These are phyloP conservation scores for Paramecium bursaria DNA, from an alignment of 73 alveolate genomes.

Conservation along the genomic window DNA sequence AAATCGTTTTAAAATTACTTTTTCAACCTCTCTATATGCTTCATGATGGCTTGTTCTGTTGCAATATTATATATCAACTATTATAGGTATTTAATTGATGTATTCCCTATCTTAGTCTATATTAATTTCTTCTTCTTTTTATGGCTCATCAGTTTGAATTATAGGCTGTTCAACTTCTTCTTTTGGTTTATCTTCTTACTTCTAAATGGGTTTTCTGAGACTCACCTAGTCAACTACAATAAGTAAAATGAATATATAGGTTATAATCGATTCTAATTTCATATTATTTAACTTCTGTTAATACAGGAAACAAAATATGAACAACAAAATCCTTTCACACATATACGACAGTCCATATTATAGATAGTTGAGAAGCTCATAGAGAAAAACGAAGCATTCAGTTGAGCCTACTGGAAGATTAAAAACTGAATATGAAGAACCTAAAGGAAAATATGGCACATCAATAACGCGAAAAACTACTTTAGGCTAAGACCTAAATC, in stretches of 20 bases:
- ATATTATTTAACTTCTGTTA: too few relatives aligned
- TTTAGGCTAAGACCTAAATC: too few relatives aligned
- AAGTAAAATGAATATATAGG: background rate
- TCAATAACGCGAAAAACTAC: too few relatives aligned
- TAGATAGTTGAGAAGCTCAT: too few relatives aligned
- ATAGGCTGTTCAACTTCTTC: background rate
- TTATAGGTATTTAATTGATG: slow-evolving; percentile 9
- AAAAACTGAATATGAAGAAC: too few relatives aligned
- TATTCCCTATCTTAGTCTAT: background rate
- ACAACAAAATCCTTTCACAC: too few relatives aligned
- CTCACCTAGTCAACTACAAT: background rate
- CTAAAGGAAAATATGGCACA: too few relatives aligned
- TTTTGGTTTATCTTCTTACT: slow-evolving; percentile 1
- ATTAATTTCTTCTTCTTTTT: background rate
- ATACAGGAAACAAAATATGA: too few relatives aligned
- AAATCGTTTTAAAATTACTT: background rate
- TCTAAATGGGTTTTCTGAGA: background rate
- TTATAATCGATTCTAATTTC: slow-evolving; percentile 44
- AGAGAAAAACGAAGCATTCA: too few relatives aligned
- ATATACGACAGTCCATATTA: too few relatives aligned
- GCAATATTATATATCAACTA: slow-evolving; percentile 35
- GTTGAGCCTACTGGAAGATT: too few relatives aligned
- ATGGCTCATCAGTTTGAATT: background rate
- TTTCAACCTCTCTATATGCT: slow-evolving; percentile 18
- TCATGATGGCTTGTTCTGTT: slow-evolving; percentile 41